These are phyloP conservation scores for Ganoderma sinense DNA, from an alignment of 1,284 basidiomycete species.

Conservation along the genomic window DNA sequence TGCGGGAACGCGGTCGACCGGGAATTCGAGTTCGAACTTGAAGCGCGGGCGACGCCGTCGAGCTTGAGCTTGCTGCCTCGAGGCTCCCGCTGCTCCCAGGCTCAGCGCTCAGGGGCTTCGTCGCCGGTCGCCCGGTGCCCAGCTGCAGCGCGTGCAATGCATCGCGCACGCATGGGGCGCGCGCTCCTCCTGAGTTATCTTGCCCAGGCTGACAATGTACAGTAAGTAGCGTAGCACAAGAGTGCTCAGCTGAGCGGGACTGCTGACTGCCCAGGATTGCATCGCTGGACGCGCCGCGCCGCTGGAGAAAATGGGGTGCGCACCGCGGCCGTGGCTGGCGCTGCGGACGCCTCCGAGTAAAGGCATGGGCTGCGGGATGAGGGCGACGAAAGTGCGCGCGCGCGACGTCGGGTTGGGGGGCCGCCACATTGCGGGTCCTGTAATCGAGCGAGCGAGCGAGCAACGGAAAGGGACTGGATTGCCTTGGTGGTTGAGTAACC, in stretches of 20 bases:
- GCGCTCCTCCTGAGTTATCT: slow-evolving; percentile 4
- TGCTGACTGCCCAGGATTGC: neutral
- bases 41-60: neutral
- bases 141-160: no score
- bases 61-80: slow-evolving; percentile 4
- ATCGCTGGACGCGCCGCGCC: neutral
- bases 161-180: neutral
- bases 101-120: neutral
- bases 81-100: slow-evolving; percentile 3
- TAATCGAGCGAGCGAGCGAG: neutral
- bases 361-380: no score
- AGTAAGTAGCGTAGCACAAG: no score
- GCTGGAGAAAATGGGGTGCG: neutral
- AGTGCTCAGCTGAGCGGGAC: neutral
- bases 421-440: neutral
- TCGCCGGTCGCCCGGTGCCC: neutral
- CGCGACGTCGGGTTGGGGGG: neutral
- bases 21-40: no score
- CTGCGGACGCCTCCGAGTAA: no score
- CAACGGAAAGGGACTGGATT: neutral
- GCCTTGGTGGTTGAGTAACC: neutral
- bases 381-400: no score
- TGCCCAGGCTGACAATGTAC: neutral
- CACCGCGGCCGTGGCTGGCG: neutral
- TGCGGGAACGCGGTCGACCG: no score